A percentile compares a stretch with the other conserved stretches of the same genome.
Evolutionary conservation across 2,329 filamentous ascomycete species (phyloP).

Genomic region (Arthrobotrys sinensis): DNA sequence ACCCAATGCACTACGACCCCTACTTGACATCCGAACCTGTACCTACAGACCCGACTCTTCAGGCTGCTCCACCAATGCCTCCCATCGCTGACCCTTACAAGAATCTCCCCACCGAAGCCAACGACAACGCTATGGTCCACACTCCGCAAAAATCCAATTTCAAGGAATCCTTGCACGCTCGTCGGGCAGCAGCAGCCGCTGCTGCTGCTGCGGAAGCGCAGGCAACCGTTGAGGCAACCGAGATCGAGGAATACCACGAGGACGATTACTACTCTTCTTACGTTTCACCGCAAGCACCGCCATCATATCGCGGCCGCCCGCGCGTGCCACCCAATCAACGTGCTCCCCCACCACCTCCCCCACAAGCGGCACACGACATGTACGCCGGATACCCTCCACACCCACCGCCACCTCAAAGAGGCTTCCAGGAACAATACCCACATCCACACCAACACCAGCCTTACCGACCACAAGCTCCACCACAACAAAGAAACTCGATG

Average conservation of each 20-base stretch:
- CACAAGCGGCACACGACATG: slow-evolving; percentile 23
- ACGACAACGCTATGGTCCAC: slow-evolving; percentile 53
- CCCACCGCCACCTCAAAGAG: slow-evolving; percentile 23
- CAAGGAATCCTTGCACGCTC: slow-evolving; percentile 57
- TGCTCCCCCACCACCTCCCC: slow-evolving; percentile 35
- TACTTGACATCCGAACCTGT: slow-evolving; percentile 43
- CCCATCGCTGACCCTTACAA: slow-evolving; percentile 48
- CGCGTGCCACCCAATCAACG: slow-evolving; percentile 44
- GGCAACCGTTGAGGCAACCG: slow-evolving; percentile 40
- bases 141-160: slow-evolving; percentile 58
- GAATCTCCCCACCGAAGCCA: slow-evolving; percentile 34
- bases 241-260: slow-evolving; percentile 58
- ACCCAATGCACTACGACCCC: slow-evolving; percentile 58
- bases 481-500: slow-evolving; percentile 45
- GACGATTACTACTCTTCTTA: slow-evolving; percentile 57
- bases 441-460: slow-evolving; percentile 49
- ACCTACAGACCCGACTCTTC: slow-evolving; percentile 31
- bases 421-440: slow-evolving; percentile 41
- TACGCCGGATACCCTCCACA: slow-evolving; percentile 24
- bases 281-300: slow-evolving; percentile 42
- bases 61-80: slow-evolving; percentile 29
- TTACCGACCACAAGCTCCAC: slow-evolving; percentile 37
- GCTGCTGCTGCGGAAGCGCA: slow-evolving; percentile 37
- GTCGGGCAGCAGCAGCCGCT: slow-evolving; percentile 54
- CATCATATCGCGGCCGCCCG: slow-evolving; percentile 53